Evolutionary conservation across 148 eudicot genomes (phyloP).

Genomic region (Cornus kousa): DNA sequence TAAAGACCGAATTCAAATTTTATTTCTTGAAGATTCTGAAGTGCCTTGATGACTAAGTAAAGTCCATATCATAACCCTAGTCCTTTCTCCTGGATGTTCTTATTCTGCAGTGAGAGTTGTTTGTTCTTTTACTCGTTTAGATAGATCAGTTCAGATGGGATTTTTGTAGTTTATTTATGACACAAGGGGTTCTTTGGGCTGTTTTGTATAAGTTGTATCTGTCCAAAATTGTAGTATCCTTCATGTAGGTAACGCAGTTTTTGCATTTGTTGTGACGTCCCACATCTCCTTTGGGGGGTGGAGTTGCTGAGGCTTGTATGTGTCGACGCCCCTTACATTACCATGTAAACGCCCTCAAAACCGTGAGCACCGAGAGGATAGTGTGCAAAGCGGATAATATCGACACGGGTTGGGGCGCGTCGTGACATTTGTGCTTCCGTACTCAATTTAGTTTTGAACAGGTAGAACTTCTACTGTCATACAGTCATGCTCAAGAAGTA

Average conservation of each 20-base stretch:
- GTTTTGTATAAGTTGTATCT: not conserved
- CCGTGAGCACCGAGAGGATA: too few relatives aligned
- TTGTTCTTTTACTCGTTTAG: not conserved
- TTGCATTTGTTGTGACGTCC: not conserved
- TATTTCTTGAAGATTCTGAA: not conserved
- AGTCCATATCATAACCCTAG: not conserved
- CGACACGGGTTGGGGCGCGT: too few relatives aligned
- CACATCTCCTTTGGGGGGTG: too few relatives aligned
- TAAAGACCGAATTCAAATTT: not conserved
- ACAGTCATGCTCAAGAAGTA: too few relatives aligned
- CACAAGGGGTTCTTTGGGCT: too few relatives aligned
- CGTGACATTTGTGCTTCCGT: not conserved
- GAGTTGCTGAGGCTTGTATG: too few relatives aligned
- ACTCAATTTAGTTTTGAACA: not conserved
- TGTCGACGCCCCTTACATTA: too few relatives aligned
- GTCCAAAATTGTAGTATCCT: not conserved
- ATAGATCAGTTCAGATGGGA: not conserved
- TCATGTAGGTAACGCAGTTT: not conserved
- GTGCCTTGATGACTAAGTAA: not conserved
- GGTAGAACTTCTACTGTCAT: too few relatives aligned
- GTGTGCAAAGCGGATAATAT: too few relatives aligned
- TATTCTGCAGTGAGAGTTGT: not conserved
- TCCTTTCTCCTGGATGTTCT: not conserved
- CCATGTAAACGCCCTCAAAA: too few relatives aligned
- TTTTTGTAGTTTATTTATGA: not conserved